Conservation (phyloP, 768 basidiomycete species). For the Kwoniella shandongensis region DNA sequence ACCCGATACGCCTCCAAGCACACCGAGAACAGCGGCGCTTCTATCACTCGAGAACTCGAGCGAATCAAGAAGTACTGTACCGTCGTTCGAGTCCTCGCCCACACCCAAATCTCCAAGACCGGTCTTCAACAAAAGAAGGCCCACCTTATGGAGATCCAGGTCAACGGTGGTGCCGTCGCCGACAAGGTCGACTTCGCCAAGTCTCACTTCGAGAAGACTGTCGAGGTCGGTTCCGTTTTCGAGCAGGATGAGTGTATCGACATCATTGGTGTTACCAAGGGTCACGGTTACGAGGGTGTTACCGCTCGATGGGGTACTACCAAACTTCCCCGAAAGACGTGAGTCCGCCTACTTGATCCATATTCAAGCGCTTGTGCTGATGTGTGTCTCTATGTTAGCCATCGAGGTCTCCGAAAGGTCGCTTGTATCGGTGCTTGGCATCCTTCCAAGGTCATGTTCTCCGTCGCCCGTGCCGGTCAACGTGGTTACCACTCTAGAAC, state of each 20-base stretch:
- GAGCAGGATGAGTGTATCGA: slow-evolving; percentile 97
- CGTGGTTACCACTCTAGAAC: slow-evolving; percentile 64
- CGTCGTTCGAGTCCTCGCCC: slow-evolving; percentile 97
- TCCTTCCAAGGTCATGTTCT: slow-evolving; percentile 92
- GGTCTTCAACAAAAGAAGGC: slow-evolving; percentile 99
- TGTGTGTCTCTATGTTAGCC: slow-evolving; percentile 58
- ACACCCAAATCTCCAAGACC: slow-evolving; percentile 98
- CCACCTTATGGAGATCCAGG: slow-evolving; percentile 99
- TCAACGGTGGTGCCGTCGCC: slow-evolving; percentile 87
- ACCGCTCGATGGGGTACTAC: slow-evolving; percentile 99
- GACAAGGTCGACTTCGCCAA: slow-evolving; percentile 98
- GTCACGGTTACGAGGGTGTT: slow-evolving; percentile 98
- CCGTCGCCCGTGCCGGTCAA: slow-evolving; percentile 99
- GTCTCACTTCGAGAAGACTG: slow-evolving; percentile 91
- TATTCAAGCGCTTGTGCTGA: neutral
- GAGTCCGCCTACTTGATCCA: neutral
- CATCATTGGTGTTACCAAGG: slow-evolving; percentile 96
- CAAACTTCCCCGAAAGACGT: slow-evolving; percentile 93
- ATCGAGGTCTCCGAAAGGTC: slow-evolving; percentile 99
- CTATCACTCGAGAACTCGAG: slow-evolving; percentile 91
- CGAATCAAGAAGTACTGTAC: slow-evolving; percentile 99
- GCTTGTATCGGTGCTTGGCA: slow-evolving; percentile 61
- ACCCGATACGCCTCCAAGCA: slow-evolving; percentile 99
- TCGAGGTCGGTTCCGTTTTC: slow-evolving; percentile 80
- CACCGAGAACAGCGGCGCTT: slow-evolving; percentile 90